Evolutionary conservation across 768 basidiomycete species (phyloP).

Genomic region (Fomitopsis pulvina): DNA sequence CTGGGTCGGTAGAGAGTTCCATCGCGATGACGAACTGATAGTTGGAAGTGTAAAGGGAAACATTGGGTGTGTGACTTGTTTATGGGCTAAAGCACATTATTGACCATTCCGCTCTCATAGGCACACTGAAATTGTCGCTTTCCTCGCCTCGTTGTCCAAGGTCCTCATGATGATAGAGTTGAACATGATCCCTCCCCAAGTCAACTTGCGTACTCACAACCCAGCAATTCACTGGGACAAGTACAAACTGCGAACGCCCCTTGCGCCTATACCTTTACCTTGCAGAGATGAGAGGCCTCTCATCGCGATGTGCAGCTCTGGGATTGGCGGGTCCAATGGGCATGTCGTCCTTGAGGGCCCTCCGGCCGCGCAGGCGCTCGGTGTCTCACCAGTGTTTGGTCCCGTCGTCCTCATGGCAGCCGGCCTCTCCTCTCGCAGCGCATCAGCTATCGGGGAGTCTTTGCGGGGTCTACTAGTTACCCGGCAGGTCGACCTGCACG

Average conservation of each 20-base stretch:
- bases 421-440: slow-evolving; percentile 9
- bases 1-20: slow-evolving; percentile 35
- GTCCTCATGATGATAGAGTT: slow-evolving; percentile 33
- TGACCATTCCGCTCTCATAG: slow-evolving; percentile 12
- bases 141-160: slow-evolving; percentile 39
- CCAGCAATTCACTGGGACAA: slow-evolving; percentile 34
- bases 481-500: background rate
- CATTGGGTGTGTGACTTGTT: slow-evolving; percentile 28
- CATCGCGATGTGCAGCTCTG: slow-evolving; percentile 37
- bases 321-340: slow-evolving; percentile 39
- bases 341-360: slow-evolving; percentile 34
- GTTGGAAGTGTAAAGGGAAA: slow-evolving; percentile 43
- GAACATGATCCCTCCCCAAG: slow-evolving; percentile 33
- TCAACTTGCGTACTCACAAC: slow-evolving; percentile 30
- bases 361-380: background rate
- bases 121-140: slow-evolving; percentile 37
- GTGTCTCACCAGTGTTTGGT: background rate
- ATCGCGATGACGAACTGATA: slow-evolving; percentile 25
- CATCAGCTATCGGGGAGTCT: background rate
- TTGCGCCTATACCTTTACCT: slow-evolving; percentile 15
- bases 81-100: background rate
- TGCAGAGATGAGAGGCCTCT: slow-evolving; percentile 24
- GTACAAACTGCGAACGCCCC: slow-evolving; percentile 31
- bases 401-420: slow-evolving; percentile 6
- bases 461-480: background rate